Base-by-base conservation (phyloP, 345 rosid species). In the Syzygium jambos region DNA sequence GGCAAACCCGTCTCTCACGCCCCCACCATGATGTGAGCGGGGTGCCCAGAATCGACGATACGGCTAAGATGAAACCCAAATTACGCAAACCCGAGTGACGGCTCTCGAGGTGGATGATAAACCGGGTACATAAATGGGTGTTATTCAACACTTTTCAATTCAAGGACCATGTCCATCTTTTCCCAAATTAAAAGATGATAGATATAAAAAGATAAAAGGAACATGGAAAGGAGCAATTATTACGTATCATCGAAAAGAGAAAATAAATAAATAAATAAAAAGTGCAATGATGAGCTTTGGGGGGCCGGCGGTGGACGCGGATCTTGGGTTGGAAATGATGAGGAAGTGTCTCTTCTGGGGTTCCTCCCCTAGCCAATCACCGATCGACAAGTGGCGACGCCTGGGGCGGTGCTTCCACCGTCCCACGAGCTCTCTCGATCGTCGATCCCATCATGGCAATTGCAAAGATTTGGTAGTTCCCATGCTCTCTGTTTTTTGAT, bases 71-170 rank as follows among this genome's bases (percentile, higher is more conserved):
- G 1, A 0, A 7, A 63, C 15, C 2, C 21, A 9, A 30, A 65
- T 9, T 4, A 16, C 2, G 38, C 1, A 10, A 34, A 25, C 29
- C 1, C 17, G 19, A 68, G 2, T 13, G 7, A 17, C 0, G 7
- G 17, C 34, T 68, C 25, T 34, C 10, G 13, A 19, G 13, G 22
- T 21, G 7, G 7, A 19, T 5, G 23, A 9, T 30, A 8, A 5
- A 34, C 3, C 1, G 12, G 46, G 46, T 41, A 34, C 23, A 21
- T 4, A 38, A 3, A 15, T 55, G 21, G 3, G 1, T 73, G 49
- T 73, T 73, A 21, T 21, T 11, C 21, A 73, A 73, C 23, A 9
- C 80, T 34, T 73, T 73, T 9, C 7, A 25, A 25, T 34, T 34
- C 13, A 3, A 73, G 49, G 80, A 73, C 9, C 46, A 19, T 9